phyloP scores from a whole-genome alignment of 768 basidiomycete genomes.

The Trametes cubensis region DNA sequence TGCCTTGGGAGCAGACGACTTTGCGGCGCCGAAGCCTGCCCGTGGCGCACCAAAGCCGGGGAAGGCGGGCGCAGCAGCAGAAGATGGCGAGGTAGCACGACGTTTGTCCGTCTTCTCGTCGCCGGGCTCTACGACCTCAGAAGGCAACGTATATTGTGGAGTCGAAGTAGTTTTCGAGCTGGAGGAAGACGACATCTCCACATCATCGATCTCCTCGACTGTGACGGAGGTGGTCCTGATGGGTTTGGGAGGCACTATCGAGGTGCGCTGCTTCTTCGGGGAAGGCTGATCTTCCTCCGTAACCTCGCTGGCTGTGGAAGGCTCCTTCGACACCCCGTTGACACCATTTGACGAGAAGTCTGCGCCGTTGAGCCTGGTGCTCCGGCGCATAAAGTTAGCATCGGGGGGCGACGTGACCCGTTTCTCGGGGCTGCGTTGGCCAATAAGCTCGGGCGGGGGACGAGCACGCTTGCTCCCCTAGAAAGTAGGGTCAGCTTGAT shows the following conservation, averaged over 20 bases:
- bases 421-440: conserved; percentile 37
- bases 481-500: conserved; percentile 16
- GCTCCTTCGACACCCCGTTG: conserved; percentile 5
- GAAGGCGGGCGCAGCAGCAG: conserved; percentile 9
- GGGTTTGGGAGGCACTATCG: conserved; percentile 8
- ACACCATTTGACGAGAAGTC: conserved; percentile 18
- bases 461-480: conserved; percentile 81
- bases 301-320: conserved; percentile 40
- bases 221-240: conserved; percentile 9
- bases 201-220: conserved; percentile 40
- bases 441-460: conserved; percentile 56
- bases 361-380: conserved; percentile 28
- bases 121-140: conserved; percentile 45
- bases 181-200: conserved; percentile 32
- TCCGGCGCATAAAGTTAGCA: conserved; percentile 22
- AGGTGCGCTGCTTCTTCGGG: conserved; percentile 53
- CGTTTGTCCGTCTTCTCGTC: conserved; percentile 28
- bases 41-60: conserved; percentile 14
- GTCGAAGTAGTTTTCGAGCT: conserved; percentile 23
- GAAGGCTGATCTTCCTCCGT: conserved; percentile 43
- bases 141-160: conserved; percentile 29
- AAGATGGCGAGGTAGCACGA: conserved; percentile 21
- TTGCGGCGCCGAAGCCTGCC: conserved; percentile 30
- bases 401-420: conserved; percentile 16
- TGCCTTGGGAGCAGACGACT: conserved; percentile 66